A percentile compares a stretch with the other conserved stretches of the same genome.
Evolutionary conservation across 371 early-diverging fungal genomes (phyloP).

Genomic region (Mortierella sp.): DNA sequence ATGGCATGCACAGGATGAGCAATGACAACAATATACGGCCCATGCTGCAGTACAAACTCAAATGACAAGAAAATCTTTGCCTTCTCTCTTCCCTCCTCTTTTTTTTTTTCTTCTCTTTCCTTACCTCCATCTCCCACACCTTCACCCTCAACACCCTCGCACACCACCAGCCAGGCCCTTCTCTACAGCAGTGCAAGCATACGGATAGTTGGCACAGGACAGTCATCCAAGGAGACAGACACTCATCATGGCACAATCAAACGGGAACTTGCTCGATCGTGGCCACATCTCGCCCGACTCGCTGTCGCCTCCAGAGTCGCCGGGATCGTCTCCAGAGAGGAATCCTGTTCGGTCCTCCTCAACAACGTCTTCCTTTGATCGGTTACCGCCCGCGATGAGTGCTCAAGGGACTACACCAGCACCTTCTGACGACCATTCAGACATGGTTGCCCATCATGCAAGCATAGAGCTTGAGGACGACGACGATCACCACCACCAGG

Average conservation of each 20-base stretch:
- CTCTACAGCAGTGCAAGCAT: background rate
- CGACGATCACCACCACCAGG: slow-evolving; percentile 21
- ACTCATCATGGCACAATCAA: background rate
- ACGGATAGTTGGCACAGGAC: background rate
- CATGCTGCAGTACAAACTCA: background rate
- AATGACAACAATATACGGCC: no score
- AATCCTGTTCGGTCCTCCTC: background rate
- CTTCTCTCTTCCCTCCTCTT: background rate
- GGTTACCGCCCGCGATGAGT: slow-evolving; percentile 13
- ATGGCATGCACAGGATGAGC: no score
- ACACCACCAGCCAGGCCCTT: background rate
- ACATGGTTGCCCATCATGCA: slow-evolving; percentile 29
- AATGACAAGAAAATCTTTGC: background rate
- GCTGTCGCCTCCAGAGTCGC: slow-evolving; percentile 9
- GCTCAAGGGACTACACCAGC: slow-evolving; percentile 30
- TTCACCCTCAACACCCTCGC: background rate
- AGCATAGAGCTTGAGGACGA: slow-evolving; percentile 27
- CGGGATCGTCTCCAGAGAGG: slow-evolving; percentile 9
- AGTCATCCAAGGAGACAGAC: background rate
- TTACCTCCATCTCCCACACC: background rate
- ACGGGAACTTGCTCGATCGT: slow-evolving; percentile 4
- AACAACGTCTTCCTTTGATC: slow-evolving; percentile 12
- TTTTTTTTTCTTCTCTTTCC: background rate
- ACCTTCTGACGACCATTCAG: slow-evolving; percentile 31
- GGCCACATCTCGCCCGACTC: background rate